A percentile compares a stretch with the other conserved stretches of the same genome.
Evolutionary conservation across 495 filamentous ascomycete genomes (phyloP).

Genomic region (Tuber melanosporum): DNA sequence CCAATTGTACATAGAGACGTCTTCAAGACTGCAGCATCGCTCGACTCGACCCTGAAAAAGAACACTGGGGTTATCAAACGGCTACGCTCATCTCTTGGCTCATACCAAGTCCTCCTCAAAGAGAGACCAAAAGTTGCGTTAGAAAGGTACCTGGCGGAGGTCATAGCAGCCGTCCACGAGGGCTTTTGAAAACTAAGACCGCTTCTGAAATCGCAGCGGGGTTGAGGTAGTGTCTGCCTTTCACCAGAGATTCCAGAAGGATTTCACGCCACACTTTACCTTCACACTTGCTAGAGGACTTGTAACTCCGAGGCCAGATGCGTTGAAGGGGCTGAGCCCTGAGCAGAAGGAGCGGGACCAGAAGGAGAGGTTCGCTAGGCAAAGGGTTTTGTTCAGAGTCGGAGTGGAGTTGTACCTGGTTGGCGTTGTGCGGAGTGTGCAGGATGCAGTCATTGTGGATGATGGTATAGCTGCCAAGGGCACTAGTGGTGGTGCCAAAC

Average conservation of each 20-base stretch:
- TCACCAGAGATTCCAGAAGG: slow-evolving; percentile 86
- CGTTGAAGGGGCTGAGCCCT: slow-evolving; percentile 67
- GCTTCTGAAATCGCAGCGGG: slow-evolving; percentile 80
- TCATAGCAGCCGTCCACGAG: slow-evolving; percentile 96
- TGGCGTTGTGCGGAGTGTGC: slow-evolving; percentile 74
- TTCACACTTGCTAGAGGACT: slow-evolving; percentile 90
- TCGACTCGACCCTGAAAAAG: slow-evolving; percentile 97
- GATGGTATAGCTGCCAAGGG: slow-evolving; percentile 58
- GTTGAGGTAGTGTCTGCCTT: slow-evolving; percentile 90
- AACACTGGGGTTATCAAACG: slow-evolving; percentile 99
- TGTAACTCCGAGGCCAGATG: slow-evolving; percentile 81
- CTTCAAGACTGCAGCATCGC: slow-evolving; percentile 67
- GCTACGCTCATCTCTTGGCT: slow-evolving; percentile 78
- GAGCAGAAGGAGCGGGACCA: slow-evolving; percentile 92
- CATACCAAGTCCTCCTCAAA: slow-evolving; percentile 74
- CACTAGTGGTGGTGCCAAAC: slow-evolving; percentile 51
- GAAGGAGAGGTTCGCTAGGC: slow-evolving; percentile 80
- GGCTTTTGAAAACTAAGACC: slow-evolving; percentile 82
- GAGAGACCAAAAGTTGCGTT: slow-evolving; percentile 89
- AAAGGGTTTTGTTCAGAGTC: slow-evolving; percentile 77
- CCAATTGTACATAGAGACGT: slow-evolving; percentile 55
- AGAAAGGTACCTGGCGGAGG: slow-evolving; percentile 95
- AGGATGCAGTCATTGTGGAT: slow-evolving; percentile 81
- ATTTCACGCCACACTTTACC: slow-evolving; percentile 86
- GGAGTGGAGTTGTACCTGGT: slow-evolving; percentile 97